These are phyloP conservation scores for Bassia scoparia DNA, from an alignment of 148 eudicot genomes.

Conservation along the genomic window DNA sequence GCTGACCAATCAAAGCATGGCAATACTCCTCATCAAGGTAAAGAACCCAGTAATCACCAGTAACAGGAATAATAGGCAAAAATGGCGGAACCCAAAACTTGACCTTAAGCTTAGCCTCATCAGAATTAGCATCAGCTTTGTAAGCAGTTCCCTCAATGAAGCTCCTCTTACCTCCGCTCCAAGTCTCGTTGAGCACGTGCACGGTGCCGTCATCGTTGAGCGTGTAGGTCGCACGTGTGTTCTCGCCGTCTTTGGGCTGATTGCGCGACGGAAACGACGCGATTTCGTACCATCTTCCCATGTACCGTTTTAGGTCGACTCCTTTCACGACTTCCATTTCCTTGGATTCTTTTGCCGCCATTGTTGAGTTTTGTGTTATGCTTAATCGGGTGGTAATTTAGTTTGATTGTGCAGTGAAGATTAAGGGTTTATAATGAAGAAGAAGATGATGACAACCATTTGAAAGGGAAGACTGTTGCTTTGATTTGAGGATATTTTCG, in stretches of 20 bases:
- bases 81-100: slow-evolving; percentile 89
- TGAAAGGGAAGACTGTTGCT: too few species aligned
- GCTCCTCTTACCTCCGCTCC: slow-evolving; percentile 61
- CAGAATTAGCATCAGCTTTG: slow-evolving; percentile 59
- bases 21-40: slow-evolving; percentile 61
- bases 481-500: too few species aligned
- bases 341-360: too few species aligned
- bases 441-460: too few species aligned
- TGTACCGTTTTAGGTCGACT: slow-evolving; percentile 60
- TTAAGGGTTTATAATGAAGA: too few species aligned
- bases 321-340: slow-evolving; percentile 67
- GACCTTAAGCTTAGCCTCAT: slow-evolving; percentile 91
- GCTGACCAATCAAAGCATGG: slow-evolving; percentile 78
- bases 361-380: too few species aligned
- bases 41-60: slow-evolving; percentile 85
- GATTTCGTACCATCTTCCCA: slow-evolving; percentile 96
- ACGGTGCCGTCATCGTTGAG: slow-evolving; percentile 64
- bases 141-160: slow-evolving; percentile 77
- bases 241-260: slow-evolving; percentile 70
- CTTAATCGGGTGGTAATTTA: too few species aligned
- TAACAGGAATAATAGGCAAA: slow-evolving; percentile 73
- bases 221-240: slow-evolving; percentile 81
- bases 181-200: slow-evolving; percentile 76
- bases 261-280: slow-evolving; percentile 70
- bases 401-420: too few species aligned